These are phyloP conservation scores for Talaromyces wortmannii DNA, from an alignment of 495 filamentous ascomycete species.

Conservation along the genomic window DNA sequence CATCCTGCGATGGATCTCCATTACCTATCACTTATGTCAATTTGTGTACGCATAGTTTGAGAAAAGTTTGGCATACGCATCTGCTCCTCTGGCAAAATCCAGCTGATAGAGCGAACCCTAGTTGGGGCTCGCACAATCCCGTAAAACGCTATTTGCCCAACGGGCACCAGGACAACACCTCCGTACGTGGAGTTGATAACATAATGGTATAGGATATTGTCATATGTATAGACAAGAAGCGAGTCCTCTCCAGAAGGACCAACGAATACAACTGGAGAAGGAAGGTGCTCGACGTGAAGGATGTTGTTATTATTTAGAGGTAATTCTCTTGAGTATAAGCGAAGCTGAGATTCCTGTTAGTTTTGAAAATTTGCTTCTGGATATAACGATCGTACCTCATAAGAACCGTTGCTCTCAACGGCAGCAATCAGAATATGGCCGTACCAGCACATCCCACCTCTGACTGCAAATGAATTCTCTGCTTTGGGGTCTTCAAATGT, in stretches of 20 bases:
- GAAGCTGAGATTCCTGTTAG: conserved; percentile 46
- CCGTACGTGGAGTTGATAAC: conserved; percentile 66
- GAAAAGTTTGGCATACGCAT: conserved; percentile 46
- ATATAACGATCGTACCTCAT: conserved; percentile 48
- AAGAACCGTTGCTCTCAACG: conserved; percentile 76
- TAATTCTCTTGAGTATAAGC: conserved; percentile 84
- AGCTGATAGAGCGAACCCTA: conserved; percentile 86
- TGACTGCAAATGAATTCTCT: conserved; percentile 85
- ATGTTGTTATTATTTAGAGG: conserved; percentile 65
- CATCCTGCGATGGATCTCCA: conserved; percentile 94
- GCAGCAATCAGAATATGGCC: conserved; percentile 92
- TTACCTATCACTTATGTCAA: conserved; percentile 42
- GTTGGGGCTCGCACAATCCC: conserved; percentile 93
- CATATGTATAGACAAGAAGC: conserved; percentile 90
- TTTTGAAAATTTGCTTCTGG: neutral
- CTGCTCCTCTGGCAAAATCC: conserved; percentile 91
- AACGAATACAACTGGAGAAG: conserved; percentile 78
- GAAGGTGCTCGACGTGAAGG: conserved; percentile 68
- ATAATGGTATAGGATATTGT: conserved; percentile 93
- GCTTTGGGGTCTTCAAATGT: conserved; percentile 74
- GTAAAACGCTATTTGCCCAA: conserved; percentile 94
- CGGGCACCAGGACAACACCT: conserved; percentile 74
- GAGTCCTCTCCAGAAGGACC: conserved; percentile 89
- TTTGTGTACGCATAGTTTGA: neutral
- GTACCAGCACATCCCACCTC: conserved; percentile 98